These are phyloP conservation scores for Colletotrichum sp. DNA, from an alignment of 2,329 filamentous ascomycete species.

Conservation along the genomic window DNA sequence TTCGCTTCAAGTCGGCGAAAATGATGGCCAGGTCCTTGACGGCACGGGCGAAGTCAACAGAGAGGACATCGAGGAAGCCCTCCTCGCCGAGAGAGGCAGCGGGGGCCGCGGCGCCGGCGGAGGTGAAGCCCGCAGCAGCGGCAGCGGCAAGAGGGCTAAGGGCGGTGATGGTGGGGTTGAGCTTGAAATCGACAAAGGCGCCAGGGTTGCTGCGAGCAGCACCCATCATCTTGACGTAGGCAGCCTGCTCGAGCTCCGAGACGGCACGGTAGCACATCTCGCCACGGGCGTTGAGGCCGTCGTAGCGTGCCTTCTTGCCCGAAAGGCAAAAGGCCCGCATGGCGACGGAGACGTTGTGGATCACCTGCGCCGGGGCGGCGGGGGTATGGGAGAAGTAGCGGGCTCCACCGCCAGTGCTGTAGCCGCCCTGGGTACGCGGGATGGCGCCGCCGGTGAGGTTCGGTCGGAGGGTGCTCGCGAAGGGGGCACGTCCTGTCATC, in stretches of 20 bases:
- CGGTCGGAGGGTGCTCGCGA: constrained; percentile 86
- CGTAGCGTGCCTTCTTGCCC: constrained; percentile 86
- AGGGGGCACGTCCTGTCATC: constrained; percentile 79
- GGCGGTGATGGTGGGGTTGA: constrained; percentile 90
- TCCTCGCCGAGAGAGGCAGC: constrained; percentile 76
- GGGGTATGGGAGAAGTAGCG: constrained; percentile 92
- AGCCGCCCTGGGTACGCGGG: constrained; percentile 88
- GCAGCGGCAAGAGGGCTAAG: constrained; percentile 72
- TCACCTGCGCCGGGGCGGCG: constrained; percentile 83
- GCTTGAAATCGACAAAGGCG: constrained; percentile 85
- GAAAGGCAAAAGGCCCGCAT: constrained; percentile 92
- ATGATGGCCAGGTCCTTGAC: constrained; percentile 83
- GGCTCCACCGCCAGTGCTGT: constrained; percentile 74
- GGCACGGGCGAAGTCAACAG: constrained; percentile 85
- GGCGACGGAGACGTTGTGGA: constrained; percentile 94
- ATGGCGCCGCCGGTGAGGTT: constrained; percentile 90
- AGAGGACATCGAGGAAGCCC: constrained; percentile 83
- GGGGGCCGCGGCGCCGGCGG: constrained; percentile 38
- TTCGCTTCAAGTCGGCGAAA: constrained; percentile 79
- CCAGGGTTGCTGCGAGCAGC: constrained; percentile 67
- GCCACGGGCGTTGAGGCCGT: constrained; percentile 75
- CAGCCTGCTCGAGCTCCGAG: constrained; percentile 76
- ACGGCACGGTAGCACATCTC: constrained; percentile 82
- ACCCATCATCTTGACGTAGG: constrained; percentile 68
- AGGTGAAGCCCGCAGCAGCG: constrained; percentile 55